Percentiles rank a stretch among this genome's conserved stretches.
Conservation (phyloP, 2,329 filamentous ascomycete genomes). For the Ophiostoma quercus region DNA sequence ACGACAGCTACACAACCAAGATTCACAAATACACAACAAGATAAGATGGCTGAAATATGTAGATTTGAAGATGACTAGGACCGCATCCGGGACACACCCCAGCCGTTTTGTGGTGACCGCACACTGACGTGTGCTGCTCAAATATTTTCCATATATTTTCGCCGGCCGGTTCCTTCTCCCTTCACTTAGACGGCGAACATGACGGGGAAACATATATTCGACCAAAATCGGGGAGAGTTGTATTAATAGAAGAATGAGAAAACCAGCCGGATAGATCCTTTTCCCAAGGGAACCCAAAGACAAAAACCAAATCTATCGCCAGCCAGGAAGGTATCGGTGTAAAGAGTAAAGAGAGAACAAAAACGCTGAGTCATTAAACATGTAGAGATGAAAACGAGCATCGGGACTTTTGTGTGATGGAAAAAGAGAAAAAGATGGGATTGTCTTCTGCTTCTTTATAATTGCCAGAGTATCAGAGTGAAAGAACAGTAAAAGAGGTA, state of each 20-base stretch:
- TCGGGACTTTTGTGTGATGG: constrained; percentile 2
- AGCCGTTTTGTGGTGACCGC: constrained; percentile 12
- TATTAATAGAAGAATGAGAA: constrained; percentile 10
- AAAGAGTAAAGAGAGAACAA: not conserved
- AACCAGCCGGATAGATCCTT: constrained; percentile 14
- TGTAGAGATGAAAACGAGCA: constrained; percentile 4
- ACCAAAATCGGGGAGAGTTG: not conserved
- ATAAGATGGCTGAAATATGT: constrained; percentile 9
- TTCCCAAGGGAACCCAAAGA: constrained; percentile 11
- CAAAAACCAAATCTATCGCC: constrained; percentile 9
- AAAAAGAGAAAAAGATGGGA: constrained; percentile 13
- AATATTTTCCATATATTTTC: not conserved
- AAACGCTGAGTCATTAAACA: constrained; percentile 13
- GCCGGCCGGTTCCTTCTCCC: not conserved
- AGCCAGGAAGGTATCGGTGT: not conserved
- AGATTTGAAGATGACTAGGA: constrained; percentile 2
- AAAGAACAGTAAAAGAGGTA: not conserved
- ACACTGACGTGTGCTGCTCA: constrained; percentile 11
- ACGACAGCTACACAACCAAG: not conserved
- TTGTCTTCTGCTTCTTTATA: not conserved
- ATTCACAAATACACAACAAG: not conserved
- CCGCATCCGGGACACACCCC: constrained; percentile 8
- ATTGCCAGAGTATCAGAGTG: constrained; percentile 15
- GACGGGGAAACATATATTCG: constrained; percentile 8
- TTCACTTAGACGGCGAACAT: not conserved